Evolutionary conservation across 2,329 filamentous ascomycete genomes (phyloP).

Genomic region (Diaporthe velutina): DNA sequence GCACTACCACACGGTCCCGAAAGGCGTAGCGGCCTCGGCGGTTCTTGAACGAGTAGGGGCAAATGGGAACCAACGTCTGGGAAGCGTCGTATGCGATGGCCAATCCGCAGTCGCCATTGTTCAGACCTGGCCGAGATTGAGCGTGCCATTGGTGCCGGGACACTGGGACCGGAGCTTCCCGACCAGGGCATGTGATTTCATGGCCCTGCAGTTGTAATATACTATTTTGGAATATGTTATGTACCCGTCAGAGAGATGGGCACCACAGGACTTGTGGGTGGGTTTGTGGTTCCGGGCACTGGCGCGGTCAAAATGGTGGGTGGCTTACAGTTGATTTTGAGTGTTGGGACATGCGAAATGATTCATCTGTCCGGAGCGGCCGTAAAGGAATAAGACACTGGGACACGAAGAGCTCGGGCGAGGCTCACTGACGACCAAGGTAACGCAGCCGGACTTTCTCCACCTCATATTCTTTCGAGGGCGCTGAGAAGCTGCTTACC

Average conservation of each 20-base stretch:
- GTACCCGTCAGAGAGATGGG: neutral
- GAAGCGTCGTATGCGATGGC: neutral
- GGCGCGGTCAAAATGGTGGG: slow-evolving; percentile 9
- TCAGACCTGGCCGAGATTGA: neutral
- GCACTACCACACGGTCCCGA: slow-evolving; percentile 74
- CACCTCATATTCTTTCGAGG: slow-evolving; percentile 15
- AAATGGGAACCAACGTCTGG: neutral
- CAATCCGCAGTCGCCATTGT: neutral
- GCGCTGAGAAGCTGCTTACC: slow-evolving; percentile 2
- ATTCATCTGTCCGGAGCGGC: slow-evolving; percentile 24
- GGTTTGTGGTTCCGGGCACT: slow-evolving; percentile 14
- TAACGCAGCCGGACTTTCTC: slow-evolving; percentile 16
- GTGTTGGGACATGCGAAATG: slow-evolving; percentile 33
- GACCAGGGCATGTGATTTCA: neutral
- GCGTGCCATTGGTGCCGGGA: neutral
- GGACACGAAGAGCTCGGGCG: slow-evolving; percentile 30
- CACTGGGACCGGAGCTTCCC: neutral
- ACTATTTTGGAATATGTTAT: slow-evolving; percentile 33
- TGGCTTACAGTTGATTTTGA: slow-evolving; percentile 22
- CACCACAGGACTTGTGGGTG: neutral
- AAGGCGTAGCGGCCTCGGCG: slow-evolving; percentile 68
- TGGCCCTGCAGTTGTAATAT: slow-evolving; percentile 29
- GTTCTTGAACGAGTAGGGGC: neutral
- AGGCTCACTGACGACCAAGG: slow-evolving; percentile 33
- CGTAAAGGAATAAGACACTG: slow-evolving; percentile 15